These are phyloP conservation scores for Conidiobolus incongruus DNA, from an alignment of 371 early-diverging fungal species.

Conservation along the genomic window DNA sequence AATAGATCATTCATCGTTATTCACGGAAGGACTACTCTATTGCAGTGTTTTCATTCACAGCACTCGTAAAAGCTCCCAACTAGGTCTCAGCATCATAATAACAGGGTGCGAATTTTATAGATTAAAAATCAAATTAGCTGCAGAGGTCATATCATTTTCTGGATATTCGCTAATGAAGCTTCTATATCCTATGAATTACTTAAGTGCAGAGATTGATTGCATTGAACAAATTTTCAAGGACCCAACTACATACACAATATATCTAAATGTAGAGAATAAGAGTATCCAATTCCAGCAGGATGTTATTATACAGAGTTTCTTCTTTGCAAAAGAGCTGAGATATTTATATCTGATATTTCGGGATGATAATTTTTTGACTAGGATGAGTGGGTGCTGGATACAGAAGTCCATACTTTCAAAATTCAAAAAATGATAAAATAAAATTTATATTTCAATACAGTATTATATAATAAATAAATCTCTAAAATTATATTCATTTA, in stretches of 20 bases:
- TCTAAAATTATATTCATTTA: too few relatives aligned
- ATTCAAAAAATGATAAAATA: not conserved
- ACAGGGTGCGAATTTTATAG: slow-evolving; percentile 35
- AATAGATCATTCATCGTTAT: too few relatives aligned
- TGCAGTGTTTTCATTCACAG: slow-evolving; percentile 25
- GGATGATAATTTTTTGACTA: slow-evolving; percentile 10
- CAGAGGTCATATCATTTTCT: slow-evolving; percentile 18
- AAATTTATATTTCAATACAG: too few relatives aligned
- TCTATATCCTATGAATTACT: slow-evolving; percentile 1
- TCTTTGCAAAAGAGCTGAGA: too few relatives aligned
- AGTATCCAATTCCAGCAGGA: slow-evolving; percentile 17
- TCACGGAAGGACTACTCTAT: slow-evolving; percentile 45
- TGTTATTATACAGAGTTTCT: slow-evolving; percentile 29
- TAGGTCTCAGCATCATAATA: slow-evolving; percentile 21
- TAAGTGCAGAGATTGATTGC: slow-evolving; percentile 14
- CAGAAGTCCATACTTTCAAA: slow-evolving; percentile 69
- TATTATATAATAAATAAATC: too few relatives aligned
- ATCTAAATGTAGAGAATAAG: not conserved
- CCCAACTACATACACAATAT: not conserved
- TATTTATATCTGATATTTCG: slow-evolving; percentile 67
- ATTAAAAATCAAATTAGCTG: slow-evolving; percentile 21
- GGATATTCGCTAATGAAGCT: not conserved
- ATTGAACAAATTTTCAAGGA: not conserved
- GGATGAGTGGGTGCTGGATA: slow-evolving; percentile 63
- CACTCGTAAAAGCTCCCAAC: slow-evolving; percentile 15